Percentiles rank a stretch among this genome's conserved stretches.
phyloP scores from a whole-genome alignment of 257 asterid species.

The Capsicum rhomboideum region DNA sequence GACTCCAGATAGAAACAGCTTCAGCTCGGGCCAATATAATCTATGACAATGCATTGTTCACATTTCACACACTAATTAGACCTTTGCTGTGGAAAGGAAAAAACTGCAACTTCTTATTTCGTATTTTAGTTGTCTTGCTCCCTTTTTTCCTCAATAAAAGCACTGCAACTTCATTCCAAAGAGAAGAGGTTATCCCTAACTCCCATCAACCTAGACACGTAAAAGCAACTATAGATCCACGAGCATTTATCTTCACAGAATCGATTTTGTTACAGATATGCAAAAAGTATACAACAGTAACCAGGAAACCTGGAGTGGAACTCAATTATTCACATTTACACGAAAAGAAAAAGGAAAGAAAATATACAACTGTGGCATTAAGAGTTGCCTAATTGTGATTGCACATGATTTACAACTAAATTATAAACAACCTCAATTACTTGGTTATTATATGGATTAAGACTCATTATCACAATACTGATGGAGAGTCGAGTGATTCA shows the following conservation, averaged over 20 bases:
- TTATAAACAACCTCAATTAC: slow-evolving; percentile 14
- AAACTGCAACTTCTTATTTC: neutral
- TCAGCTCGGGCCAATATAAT: neutral
- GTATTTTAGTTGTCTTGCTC: neutral
- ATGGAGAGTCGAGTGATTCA: slow-evolving; percentile 39
- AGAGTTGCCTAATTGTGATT: neutral
- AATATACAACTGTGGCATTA: neutral
- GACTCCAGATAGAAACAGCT: neutral
- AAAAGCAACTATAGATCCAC: neutral
- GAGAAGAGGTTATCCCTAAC: neutral
- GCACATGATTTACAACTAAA: too few species aligned
- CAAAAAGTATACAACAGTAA: neutral
- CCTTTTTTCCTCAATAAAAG: neutral
- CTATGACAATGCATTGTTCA: neutral
- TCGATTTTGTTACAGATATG: neutral
- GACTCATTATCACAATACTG: neutral
- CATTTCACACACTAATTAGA: neutral
- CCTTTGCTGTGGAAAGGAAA: neutral
- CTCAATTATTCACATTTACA: neutral
- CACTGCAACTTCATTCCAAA: neutral
- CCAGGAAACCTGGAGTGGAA: neutral
- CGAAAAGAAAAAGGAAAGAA: neutral
- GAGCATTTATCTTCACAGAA: neutral
- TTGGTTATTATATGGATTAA: neutral
- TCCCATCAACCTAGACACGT: neutral